Conservation (phyloP, 352 stramenopile genomes). For the Globisporangium emineosum region DNA sequence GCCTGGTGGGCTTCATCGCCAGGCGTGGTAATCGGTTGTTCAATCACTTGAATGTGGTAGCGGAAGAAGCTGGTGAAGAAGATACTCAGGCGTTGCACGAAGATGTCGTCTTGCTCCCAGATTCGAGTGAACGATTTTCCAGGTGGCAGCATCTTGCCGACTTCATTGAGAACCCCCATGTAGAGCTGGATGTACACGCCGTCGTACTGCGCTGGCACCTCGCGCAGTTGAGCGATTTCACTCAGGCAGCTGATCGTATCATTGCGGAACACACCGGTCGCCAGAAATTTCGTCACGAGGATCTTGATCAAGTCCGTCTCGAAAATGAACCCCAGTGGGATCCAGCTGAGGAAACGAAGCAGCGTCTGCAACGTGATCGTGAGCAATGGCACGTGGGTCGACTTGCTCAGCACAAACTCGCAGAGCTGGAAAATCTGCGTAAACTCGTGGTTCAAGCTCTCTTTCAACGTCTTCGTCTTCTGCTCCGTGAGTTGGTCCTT, state of each 20-base stretch:
- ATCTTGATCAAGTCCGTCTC: conserved; percentile 95
- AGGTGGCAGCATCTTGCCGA: conserved; percentile 90
- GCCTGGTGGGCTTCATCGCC: conserved; percentile 89
- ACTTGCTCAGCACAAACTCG: conserved; percentile 97
- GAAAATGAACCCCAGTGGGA: conserved; percentile 98
- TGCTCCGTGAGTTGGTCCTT: conserved; percentile 98
- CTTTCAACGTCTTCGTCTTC: conserved; percentile 98
- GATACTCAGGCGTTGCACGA: conserved; percentile 96
- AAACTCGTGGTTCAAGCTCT: conserved; percentile 98
- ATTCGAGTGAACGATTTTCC: conserved; percentile 92
- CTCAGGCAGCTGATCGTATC: conserved; percentile 97
- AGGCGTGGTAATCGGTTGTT: conserved; percentile 72
- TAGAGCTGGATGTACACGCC: conserved; percentile 94
- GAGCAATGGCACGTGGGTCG: conserved; percentile 90
- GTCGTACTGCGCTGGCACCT: conserved; percentile 93
- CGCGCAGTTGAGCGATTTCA: conserved; percentile 95
- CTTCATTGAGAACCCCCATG: conserved; percentile 90
- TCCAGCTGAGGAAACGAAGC: conserved; percentile 98
- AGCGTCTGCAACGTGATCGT: conserved; percentile 96
- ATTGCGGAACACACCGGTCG: conserved; percentile 94
- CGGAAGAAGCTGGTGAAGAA: conserved; percentile 96
- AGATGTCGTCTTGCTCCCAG: conserved; percentile 94
- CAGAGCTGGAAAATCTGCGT: conserved; percentile 98
- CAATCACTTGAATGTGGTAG: conserved; percentile 94
- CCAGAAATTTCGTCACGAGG: conserved; percentile 96